Evolutionary conservation across 2,329 filamentous ascomycete genomes (phyloP).

Genomic region (Pestalotiopsis sp.): DNA sequence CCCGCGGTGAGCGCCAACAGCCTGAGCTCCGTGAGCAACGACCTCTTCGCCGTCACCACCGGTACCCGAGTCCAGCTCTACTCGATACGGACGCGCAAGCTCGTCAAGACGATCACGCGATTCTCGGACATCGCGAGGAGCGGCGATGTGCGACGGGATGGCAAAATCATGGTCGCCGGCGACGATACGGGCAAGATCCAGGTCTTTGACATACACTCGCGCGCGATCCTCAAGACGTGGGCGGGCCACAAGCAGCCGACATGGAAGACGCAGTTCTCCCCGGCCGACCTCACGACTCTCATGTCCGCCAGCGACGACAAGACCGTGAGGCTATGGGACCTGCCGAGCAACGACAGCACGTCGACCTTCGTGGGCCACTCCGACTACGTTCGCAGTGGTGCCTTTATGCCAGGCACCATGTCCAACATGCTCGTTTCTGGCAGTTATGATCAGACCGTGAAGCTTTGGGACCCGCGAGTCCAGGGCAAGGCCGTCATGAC

Average conservation of each 20-base stretch:
- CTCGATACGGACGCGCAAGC: slow-evolving; percentile 87
- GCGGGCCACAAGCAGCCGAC: slow-evolving; percentile 91
- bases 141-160: slow-evolving; percentile 86
- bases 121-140: slow-evolving; percentile 91
- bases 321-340: slow-evolving; percentile 92
- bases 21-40: slow-evolving; percentile 54
- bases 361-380: slow-evolving; percentile 82
- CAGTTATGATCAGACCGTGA: slow-evolving; percentile 92
- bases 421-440: slow-evolving; percentile 84
- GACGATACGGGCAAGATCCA: slow-evolving; percentile 92
- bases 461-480: slow-evolving; percentile 87
- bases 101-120: slow-evolving; percentile 90
- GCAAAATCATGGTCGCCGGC: slow-evolving; percentile 85
- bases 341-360: slow-evolving; percentile 77
- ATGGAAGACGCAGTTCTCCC: slow-evolving; percentile 91
- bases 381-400: slow-evolving; percentile 88
- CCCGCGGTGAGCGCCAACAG: slow-evolving; percentile 51
- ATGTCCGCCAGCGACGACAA: slow-evolving; percentile 92
- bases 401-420: slow-evolving; percentile 76
- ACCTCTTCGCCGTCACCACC: slow-evolving; percentile 91
- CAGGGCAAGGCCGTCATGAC: slow-evolving; percentile 76
- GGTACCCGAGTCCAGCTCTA: slow-evolving; percentile 92
- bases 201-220: slow-evolving; percentile 86
- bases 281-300: slow-evolving; percentile 79
- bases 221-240: slow-evolving; percentile 95